Percentiles rank a stretch among this genome's conserved stretches.
phyloP scores from a whole-genome alignment of 768 basidiomycete genomes.

The Tylopilus felleus region DNA sequence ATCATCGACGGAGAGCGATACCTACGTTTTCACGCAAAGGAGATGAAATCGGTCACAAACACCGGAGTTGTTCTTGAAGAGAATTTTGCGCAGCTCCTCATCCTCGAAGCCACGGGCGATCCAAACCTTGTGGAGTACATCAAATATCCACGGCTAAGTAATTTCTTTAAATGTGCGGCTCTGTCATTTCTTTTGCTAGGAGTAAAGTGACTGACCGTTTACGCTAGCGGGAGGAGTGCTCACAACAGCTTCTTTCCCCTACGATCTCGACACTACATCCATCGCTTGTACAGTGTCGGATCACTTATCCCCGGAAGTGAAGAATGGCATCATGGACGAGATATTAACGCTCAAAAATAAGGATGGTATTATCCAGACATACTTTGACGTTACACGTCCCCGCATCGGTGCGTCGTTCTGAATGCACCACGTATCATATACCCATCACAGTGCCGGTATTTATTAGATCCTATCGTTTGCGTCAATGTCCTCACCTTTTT shows the following conservation, averaged over 20 bases:
- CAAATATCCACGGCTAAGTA: slow-evolving; percentile 17
- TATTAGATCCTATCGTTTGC: slow-evolving; percentile 22
- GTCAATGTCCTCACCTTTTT: slow-evolving; percentile 21
- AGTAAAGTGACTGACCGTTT: not conserved
- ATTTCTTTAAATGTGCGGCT: slow-evolving; percentile 19
- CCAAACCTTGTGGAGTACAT: slow-evolving; percentile 18
- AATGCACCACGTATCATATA: no score
- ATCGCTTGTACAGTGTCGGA: slow-evolving; percentile 18
- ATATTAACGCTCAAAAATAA: slow-evolving; percentile 12
- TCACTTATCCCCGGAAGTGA: slow-evolving; percentile 9
- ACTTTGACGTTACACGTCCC: slow-evolving; percentile 20
- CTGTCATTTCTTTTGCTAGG: not conserved
- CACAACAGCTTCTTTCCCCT: slow-evolving; percentile 14
- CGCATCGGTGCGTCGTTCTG: slow-evolving; percentile 17
- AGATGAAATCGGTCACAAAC: slow-evolving; percentile 17
- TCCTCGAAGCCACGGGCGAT: slow-evolving; percentile 18
- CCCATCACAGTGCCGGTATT: no score
- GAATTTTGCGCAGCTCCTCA: slow-evolving; percentile 19
- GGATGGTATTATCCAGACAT: slow-evolving; percentile 22
- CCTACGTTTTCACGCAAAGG: slow-evolving; percentile 8
- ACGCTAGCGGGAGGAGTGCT: slow-evolving; percentile 6
- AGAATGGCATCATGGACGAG: slow-evolving; percentile 23
- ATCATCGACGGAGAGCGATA: slow-evolving; percentile 15
- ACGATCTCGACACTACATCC: slow-evolving; percentile 20
- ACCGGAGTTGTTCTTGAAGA: slow-evolving; percentile 17